Conservation (phyloP, 768 basidiomycete species). For the Leccinum subgranulosum region DNA sequence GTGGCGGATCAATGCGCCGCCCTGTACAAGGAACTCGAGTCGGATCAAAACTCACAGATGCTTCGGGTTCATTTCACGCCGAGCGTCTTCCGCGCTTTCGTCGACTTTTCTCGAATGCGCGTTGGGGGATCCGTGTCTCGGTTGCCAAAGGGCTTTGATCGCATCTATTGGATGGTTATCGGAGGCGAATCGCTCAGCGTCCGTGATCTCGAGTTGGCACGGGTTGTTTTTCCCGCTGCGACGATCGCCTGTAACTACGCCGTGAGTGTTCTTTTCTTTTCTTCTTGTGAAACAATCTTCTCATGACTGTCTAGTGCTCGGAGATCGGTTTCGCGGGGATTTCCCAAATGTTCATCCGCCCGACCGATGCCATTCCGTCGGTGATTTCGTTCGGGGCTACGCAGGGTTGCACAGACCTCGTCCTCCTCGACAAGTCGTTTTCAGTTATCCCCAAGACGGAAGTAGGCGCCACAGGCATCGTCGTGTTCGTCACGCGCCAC, state of each 20-base stretch:
- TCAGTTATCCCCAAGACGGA: constrained; percentile 19
- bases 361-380: constrained; percentile 24
- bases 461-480: constrained; percentile 26
- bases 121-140: constrained; percentile 8
- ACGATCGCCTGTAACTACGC: constrained; percentile 33
- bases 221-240: constrained; percentile 20
- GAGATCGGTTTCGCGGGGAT: constrained; percentile 31
- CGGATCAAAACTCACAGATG: constrained; percentile 15
- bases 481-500: constrained; percentile 25
- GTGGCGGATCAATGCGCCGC: constrained; percentile 27
- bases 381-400: constrained; percentile 27
- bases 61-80: constrained; percentile 31
- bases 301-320: constrained; percentile 20
- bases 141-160: constrained; percentile 21
- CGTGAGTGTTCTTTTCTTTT: constrained; percentile 6
- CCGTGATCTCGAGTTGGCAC: constrained; percentile 26
- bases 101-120: constrained; percentile 25
- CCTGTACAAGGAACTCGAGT: constrained; percentile 26
- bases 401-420: constrained; percentile 27
- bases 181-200: constrained; percentile 27
- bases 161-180: constrained; percentile 34
- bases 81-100: constrained; percentile 29
- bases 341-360: constrained; percentile 29
- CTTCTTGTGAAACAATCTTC: not conserved
- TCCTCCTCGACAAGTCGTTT: constrained; percentile 24